phyloP scores from a whole-genome alignment of 108 stramenopile genomes.

The Nannochloropsis salina region DNA sequence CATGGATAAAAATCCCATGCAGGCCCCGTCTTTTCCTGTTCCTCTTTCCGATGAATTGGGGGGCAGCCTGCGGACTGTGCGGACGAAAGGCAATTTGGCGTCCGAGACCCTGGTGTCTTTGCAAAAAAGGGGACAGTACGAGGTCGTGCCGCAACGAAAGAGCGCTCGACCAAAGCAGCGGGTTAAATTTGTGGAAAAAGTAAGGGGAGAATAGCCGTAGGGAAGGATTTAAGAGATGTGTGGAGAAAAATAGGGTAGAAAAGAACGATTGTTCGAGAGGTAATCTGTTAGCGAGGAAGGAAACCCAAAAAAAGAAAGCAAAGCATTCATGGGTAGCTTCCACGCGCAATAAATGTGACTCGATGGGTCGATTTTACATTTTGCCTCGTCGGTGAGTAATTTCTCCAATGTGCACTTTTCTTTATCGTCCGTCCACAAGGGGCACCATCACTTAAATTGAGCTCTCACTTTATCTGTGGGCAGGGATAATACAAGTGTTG shows the following conservation, averaged over 20 bases:
- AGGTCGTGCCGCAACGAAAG: background rate
- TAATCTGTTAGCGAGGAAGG: background rate
- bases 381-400: too few species aligned
- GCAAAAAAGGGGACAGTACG: background rate
- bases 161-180: background rate
- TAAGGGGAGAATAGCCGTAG: background rate
- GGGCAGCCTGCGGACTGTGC: background rate
- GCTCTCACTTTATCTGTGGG: too few species aligned
- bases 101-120: background rate
- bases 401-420: too few species aligned
- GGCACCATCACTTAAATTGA: too few species aligned
- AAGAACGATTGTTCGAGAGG: background rate
- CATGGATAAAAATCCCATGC: background rate
- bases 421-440: too few species aligned
- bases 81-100: constrained; percentile 12
- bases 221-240: background rate
- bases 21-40: background rate
- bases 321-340: background rate
- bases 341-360: too few species aligned
- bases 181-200: background rate
- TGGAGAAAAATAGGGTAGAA: background rate
- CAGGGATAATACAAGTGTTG: too few species aligned
- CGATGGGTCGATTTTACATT: too few species aligned
- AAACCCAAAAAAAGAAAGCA: background rate
- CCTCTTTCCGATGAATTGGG: background rate